Conservation (phyloP, 176 grass and related monocot species). For the Hordeum vulgare region DNA sequence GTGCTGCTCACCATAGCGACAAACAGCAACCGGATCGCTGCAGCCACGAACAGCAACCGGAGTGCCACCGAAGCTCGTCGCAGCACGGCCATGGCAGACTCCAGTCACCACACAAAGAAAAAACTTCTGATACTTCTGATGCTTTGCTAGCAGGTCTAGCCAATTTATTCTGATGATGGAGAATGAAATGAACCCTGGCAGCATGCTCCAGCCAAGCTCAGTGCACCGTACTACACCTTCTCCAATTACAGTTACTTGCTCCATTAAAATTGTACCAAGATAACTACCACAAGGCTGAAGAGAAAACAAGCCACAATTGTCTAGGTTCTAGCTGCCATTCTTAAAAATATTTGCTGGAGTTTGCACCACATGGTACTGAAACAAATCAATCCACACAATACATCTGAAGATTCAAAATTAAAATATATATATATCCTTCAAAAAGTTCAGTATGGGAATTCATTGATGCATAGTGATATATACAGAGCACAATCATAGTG, state of each 20-base stretch:
- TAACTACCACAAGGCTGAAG: background rate
- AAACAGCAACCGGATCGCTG: background rate
- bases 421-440: too few relatives aligned
- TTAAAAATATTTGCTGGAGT: background rate
- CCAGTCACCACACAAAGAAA: background rate
- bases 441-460: background rate
- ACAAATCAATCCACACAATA: background rate
- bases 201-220: background rate
- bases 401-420: background rate
- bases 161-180: background rate
- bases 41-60: background rate
- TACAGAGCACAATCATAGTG: background rate
- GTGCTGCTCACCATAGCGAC: too few relatives aligned
- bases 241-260: conserved; percentile 3
- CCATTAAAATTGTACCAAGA: background rate
- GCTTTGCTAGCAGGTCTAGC: background rate
- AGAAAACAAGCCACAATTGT: background rate
- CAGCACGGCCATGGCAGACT: background rate
- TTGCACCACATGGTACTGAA: background rate
- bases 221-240: background rate
- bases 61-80: background rate
- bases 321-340: background rate
- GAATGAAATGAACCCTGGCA: background rate
- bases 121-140: background rate
- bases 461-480: background rate